phyloP scores from a whole-genome alignment of 2,329 filamentous ascomycete species.

The Pseudogymnoascus sp. region DNA sequence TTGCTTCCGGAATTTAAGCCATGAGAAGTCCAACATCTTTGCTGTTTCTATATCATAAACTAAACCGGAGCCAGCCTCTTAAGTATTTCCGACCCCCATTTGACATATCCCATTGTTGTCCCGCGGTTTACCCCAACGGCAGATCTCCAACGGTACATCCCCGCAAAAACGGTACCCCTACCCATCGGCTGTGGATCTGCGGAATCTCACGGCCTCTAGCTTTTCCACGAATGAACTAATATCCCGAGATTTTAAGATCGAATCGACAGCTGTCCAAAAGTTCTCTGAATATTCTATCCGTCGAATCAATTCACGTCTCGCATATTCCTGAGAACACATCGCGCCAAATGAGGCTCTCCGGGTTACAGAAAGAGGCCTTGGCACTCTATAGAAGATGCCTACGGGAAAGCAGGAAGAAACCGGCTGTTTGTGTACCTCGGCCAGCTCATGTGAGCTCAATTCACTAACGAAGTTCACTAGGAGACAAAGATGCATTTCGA shows the following conservation, averaged over 20 bases:
- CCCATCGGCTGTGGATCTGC: slow-evolving; percentile 1
- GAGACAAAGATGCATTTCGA: slow-evolving; percentile 52
- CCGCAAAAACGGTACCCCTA: neutral
- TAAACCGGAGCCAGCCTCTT: neutral
- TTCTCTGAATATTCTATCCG: neutral
- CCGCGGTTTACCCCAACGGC: slow-evolving; percentile 1
- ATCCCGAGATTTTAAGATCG: neutral
- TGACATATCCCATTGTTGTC: neutral
- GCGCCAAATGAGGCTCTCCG: slow-evolving; percentile 54
- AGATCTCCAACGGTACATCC: neutral
- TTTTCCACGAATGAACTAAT: slow-evolving; percentile 7
- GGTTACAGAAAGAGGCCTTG: slow-evolving; percentile 83
- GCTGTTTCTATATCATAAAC: neutral
- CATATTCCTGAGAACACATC: neutral
- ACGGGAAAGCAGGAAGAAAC: slow-evolving; percentile 73
- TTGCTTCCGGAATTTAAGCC: slow-evolving; percentile 1
- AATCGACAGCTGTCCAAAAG: slow-evolving; percentile 1
- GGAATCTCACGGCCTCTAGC: slow-evolving; percentile 2
- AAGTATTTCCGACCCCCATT: slow-evolving; percentile 7
- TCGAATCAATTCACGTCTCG: neutral
- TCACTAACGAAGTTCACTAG: slow-evolving; percentile 29
- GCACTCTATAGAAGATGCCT: slow-evolving; percentile 80
- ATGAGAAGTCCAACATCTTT: neutral
- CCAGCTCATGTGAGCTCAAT: slow-evolving; percentile 7
- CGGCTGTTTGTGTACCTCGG: slow-evolving; percentile 44